Evolutionary conservation across 257 asterid species (phyloP), one percentile per base, ranked within the genome.

Genomic region (Solanum neorickii): DNA sequence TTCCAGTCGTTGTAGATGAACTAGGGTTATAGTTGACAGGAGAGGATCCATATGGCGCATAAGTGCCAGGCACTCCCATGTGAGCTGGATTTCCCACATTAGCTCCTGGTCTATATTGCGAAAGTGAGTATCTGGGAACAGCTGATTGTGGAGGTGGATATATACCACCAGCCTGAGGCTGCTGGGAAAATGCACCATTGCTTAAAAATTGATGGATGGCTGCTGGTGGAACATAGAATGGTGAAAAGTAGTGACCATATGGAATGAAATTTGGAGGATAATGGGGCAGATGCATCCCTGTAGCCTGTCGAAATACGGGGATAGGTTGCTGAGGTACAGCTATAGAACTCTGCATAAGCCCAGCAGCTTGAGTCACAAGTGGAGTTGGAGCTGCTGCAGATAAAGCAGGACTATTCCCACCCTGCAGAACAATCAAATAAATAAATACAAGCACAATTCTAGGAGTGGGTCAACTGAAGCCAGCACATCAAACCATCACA

Each of bases 241-340:
- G 98, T 83, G 98, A 88, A 87, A 93, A 93, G 91, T 96, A 96
- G 88, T 92, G 99, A 77, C 93, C 93, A 60, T 96, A 95, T 77
- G 98, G 98, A 35, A 93, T 80, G 91, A 91, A 96, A 88, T 90
- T 96, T 16, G 96, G 93, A 77, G 98, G 97, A 86, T 93, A 96
- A 90, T 94, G 98, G 60, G 98, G 93, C 35, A 94, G 91, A 88
- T 94, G 99, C 88, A 96, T 88, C 70, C 98, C 98, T 31, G 96
- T 73, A 83, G 99, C 97, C 73, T 95, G 98, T 87, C 99, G 94
- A 90, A 93, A 96, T 47, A 94, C 89, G 41, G 94, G 93, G 86
- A 93, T 91, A 73, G 96, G 96, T 85, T 92, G 98, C 88, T 93
- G 98, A 37, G 93, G 88, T 75, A 93, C 88, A 66, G 93, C 87